These are phyloP conservation scores for Begonia peltatifolia DNA, from an alignment of 306 rosid genomes.

Conservation along the genomic window DNA sequence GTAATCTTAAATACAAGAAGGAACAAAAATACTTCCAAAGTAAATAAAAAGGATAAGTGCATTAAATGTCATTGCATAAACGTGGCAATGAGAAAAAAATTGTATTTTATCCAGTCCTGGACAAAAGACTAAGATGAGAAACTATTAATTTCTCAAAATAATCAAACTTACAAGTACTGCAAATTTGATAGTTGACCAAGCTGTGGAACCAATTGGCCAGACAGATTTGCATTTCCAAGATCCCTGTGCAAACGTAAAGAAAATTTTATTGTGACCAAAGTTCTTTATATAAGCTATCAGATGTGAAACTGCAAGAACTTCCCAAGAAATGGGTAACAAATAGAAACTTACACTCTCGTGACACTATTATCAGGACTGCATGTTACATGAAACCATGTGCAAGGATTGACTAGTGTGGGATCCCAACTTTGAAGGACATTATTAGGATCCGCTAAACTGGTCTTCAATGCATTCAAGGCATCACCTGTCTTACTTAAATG, in stretches of 20 bases:
- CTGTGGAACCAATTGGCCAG: slow-evolving; percentile 57
- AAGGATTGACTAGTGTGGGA: slow-evolving; percentile 84
- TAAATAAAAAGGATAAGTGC: too few relatives aligned
- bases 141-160: not conserved
- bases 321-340: slow-evolving; percentile 1
- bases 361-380: slow-evolving; percentile 70
- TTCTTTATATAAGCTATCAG: not conserved
- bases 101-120: too few relatives aligned
- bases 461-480: slow-evolving; percentile 75
- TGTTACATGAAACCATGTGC: slow-evolving; percentile 92
- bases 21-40: too few relatives aligned
- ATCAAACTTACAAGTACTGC: slow-evolving; percentile 74
- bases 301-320: not conserved
- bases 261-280: slow-evolving; percentile 1
- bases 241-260: slow-evolving; percentile 33
- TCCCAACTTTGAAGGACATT: slow-evolving; percentile 91
- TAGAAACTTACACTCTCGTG: slow-evolving; percentile 80
- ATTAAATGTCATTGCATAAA: too few relatives aligned
- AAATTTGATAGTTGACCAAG: slow-evolving; percentile 64
- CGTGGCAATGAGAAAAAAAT: too few relatives aligned
- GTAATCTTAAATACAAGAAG: too few relatives aligned
- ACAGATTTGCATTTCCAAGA: slow-evolving; percentile 89
- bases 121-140: too few relatives aligned
- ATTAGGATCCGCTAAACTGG: slow-evolving; percentile 66
- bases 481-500: slow-evolving; percentile 42